These are phyloP conservation scores for Mycena metata DNA, from an alignment of 768 basidiomycete genomes.

Conservation along the genomic window DNA sequence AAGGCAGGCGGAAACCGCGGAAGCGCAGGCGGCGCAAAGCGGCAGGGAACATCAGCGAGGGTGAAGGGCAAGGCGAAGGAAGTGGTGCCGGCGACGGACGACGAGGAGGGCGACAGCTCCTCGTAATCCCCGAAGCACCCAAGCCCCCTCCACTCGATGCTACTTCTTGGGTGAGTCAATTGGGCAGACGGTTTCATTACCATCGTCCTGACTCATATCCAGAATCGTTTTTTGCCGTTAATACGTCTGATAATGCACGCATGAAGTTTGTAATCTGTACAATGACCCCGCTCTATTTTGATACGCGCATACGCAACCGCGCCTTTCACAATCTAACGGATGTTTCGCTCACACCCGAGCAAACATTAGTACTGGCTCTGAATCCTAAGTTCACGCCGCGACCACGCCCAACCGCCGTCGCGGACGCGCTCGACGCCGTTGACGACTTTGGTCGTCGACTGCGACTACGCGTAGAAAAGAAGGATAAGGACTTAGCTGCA, in stretches of 20 bases:
- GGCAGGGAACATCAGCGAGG: neutral
- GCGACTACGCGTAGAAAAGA: neutral
- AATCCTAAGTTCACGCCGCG: slow-evolving; percentile 2
- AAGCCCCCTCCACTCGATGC: neutral
- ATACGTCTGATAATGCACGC: neutral
- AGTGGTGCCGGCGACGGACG: too few species aligned
- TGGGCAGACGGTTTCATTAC: neutral
- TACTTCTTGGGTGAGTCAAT: neutral
- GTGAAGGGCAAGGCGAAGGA: slow-evolving; percentile 1
- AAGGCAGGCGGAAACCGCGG: neutral
- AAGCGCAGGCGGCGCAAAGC: neutral
- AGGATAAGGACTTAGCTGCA: too few species aligned
- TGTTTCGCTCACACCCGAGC: slow-evolving; percentile 9
- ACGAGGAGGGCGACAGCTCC: neutral
- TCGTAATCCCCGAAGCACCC: neutral
- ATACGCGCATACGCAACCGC: neutral
- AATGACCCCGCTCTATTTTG: neutral
- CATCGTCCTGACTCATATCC: neutral
- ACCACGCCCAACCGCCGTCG: slow-evolving; percentile 4
- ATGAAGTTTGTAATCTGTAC: neutral
- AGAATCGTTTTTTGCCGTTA: neutral
- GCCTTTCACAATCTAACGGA: slow-evolving; percentile 9
- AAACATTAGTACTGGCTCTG: slow-evolving; percentile 1
- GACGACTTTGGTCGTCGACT: slow-evolving; percentile 1
- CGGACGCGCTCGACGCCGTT: neutral